Evolutionary conservation across 495 filamentous ascomycete genomes (phyloP).

Genomic region (Penicillium odoratum): DNA sequence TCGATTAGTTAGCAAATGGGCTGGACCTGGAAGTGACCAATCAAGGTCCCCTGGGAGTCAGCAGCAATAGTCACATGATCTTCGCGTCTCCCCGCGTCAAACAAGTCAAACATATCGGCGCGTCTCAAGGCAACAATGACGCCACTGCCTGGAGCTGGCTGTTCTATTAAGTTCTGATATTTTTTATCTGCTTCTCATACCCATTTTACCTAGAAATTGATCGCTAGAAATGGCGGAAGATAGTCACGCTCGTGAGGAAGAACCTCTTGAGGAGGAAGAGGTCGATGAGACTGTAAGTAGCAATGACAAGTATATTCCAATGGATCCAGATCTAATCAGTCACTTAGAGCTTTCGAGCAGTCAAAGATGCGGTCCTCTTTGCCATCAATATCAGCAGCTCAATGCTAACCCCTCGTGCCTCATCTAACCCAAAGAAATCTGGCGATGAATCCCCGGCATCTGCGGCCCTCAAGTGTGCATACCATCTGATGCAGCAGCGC

Average conservation of each 20-base stretch:
- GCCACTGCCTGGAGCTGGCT: conserved; percentile 2
- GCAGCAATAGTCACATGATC: conserved; percentile 39
- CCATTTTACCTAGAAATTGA: not conserved
- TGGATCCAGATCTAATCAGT: not conserved
- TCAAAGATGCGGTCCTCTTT: conserved; percentile 96
- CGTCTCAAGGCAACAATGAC: conserved; percentile 28
- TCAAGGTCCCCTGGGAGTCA: conserved; percentile 28
- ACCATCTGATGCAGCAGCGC: conserved; percentile 93
- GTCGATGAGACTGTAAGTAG: conserved; percentile 66
- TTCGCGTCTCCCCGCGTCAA: conserved; percentile 39
- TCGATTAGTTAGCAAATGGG: not conserved
- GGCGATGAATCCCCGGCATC: conserved; percentile 68
- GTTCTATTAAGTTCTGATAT: not conserved
- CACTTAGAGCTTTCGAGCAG: conserved; percentile 76
- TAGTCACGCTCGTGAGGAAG: conserved; percentile 42
- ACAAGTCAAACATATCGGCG: conserved; percentile 9
- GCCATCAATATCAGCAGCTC: conserved; percentile 92
- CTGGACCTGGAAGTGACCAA: conserved; percentile 21
- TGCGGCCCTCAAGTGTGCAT: conserved; percentile 92
- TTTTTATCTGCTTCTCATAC: conserved; percentile 1
- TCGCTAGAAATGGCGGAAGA: conserved; percentile 44
- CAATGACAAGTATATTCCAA: conserved; percentile 8
- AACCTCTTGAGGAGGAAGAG: conserved; percentile 65
- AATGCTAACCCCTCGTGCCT: conserved; percentile 73
- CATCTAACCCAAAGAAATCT: conserved; percentile 67